Evolutionary conservation across 2,329 filamentous ascomycete species (phyloP).

Genomic region (Cladosporium austrohemisphaericum): DNA sequence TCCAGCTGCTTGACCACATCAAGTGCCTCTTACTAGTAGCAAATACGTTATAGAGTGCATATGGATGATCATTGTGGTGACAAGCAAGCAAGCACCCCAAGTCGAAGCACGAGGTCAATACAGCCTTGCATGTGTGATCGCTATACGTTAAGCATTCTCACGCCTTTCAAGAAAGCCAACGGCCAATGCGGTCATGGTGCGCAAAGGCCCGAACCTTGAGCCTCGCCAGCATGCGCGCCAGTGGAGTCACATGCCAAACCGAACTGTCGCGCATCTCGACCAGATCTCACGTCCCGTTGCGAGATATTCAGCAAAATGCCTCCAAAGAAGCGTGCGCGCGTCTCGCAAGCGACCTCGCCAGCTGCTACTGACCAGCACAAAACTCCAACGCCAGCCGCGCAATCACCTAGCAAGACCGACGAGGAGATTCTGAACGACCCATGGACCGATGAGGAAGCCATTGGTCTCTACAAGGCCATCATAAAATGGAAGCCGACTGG

Average conservation of each 20-base stretch:
- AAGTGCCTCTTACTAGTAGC: too few species aligned
- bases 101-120: too few species aligned
- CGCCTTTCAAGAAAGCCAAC: neutral
- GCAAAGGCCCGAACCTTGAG: constrained; percentile 12
- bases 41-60: too few species aligned
- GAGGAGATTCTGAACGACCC: constrained; percentile 59
- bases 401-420: constrained; percentile 41
- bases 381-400: constrained; percentile 32
- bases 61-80: too few species aligned
- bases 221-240: neutral
- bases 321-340: constrained; percentile 64
- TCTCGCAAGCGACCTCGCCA: constrained; percentile 49
- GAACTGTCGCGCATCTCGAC: neutral
- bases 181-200: constrained; percentile 10
- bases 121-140: too few species aligned
- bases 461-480: constrained; percentile 85
- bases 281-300: neutral
- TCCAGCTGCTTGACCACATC: too few species aligned
- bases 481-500: constrained; percentile 94
- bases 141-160: neutral
- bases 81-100: too few species aligned
- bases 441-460: constrained; percentile 96
- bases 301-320: constrained; percentile 52
- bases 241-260: constrained; percentile 13
- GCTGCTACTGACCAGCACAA: constrained; percentile 48